A percentile compares a stretch with the other conserved stretches of the same genome.
Evolutionary conservation across 768 basidiomycete genomes (phyloP).

Genomic region (Tubosaeta brunneosetosa): DNA sequence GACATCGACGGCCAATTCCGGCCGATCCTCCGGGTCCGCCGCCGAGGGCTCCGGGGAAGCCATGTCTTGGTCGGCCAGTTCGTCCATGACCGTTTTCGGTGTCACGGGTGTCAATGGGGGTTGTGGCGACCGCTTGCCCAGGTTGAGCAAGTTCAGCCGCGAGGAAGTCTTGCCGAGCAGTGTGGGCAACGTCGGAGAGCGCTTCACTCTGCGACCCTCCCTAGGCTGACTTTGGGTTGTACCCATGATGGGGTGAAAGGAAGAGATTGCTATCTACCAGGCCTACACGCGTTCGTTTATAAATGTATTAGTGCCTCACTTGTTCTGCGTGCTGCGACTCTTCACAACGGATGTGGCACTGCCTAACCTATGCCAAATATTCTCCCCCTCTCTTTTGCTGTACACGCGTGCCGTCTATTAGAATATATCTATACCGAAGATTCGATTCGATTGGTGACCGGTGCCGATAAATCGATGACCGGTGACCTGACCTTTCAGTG

Average conservation of each 20-base stretch:
- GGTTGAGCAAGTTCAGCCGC: constrained; percentile 25
- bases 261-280: neutral
- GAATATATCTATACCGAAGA: constrained; percentile 5
- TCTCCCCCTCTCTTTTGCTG: constrained; percentile 13
- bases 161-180: constrained; percentile 25
- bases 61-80: constrained; percentile 14
- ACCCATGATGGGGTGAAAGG: constrained; percentile 19
- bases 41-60: constrained; percentile 24
- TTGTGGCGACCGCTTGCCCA: constrained; percentile 30
- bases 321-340: constrained; percentile 26
- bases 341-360: constrained; percentile 13
- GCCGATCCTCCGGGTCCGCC: constrained; percentile 20
- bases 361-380: constrained; percentile 13
- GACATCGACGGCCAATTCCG: constrained; percentile 23
- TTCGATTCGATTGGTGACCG: neutral
- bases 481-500: no score
- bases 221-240: constrained; percentile 24
- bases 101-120: constrained; percentile 26
- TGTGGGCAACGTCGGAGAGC: constrained; percentile 21
- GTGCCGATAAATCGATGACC: constrained; percentile 1
- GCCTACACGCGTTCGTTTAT: constrained; percentile 10
- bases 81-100: constrained; percentile 12
- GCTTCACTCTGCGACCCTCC: constrained; percentile 23
- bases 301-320: constrained; percentile 24
- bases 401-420: constrained; percentile 8